Evolutionary conservation across 495 filamentous ascomycete genomes (phyloP).

Genomic region (Tricharina praecox): DNA sequence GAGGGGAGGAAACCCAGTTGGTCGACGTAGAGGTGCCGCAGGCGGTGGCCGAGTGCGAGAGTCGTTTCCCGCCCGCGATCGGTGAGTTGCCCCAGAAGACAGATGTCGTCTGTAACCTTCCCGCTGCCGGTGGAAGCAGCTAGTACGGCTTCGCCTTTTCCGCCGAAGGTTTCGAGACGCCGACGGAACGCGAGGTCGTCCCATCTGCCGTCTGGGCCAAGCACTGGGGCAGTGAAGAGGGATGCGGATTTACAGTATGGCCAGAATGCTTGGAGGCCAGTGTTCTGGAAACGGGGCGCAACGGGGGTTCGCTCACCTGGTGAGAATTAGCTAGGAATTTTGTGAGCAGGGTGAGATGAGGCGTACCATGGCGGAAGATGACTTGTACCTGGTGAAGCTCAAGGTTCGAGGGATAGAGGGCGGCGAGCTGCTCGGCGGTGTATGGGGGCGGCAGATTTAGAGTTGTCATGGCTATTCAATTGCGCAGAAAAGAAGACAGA

Average conservation of each 20-base stretch:
- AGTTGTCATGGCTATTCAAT: conserved; percentile 49
- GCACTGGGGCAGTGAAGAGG: conserved; percentile 52
- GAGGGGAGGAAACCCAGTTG: conserved; percentile 67
- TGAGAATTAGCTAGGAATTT: conserved; percentile 1
- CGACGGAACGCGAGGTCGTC: conserved; percentile 14
- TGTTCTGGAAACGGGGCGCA: conserved; percentile 69
- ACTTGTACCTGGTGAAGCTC: conserved; percentile 82
- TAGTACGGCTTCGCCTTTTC: conserved; percentile 9
- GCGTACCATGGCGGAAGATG: conserved; percentile 64
- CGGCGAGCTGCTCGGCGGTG: conserved; percentile 57
- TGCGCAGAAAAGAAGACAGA: no score
- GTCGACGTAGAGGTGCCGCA: conserved; percentile 73
- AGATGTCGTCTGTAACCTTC: conserved; percentile 27
- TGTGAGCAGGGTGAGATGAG: background rate
- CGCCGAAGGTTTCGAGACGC: conserved; percentile 18
- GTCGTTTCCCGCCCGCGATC: conserved; percentile 76
- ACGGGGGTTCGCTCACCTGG: conserved; percentile 71
- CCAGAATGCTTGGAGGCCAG: conserved; percentile 75
- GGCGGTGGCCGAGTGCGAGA: conserved; percentile 55
- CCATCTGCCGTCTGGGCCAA: conserved; percentile 30
- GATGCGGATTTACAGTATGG: conserved; percentile 72
- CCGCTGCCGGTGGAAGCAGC: background rate
- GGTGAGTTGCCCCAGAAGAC: conserved; percentile 63
- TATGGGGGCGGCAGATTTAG: conserved; percentile 61
- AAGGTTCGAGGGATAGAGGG: conserved; percentile 63